phyloP scores from a whole-genome alignment of 2,329 filamentous ascomycete genomes.

The Blastomyces emzantsi region DNA sequence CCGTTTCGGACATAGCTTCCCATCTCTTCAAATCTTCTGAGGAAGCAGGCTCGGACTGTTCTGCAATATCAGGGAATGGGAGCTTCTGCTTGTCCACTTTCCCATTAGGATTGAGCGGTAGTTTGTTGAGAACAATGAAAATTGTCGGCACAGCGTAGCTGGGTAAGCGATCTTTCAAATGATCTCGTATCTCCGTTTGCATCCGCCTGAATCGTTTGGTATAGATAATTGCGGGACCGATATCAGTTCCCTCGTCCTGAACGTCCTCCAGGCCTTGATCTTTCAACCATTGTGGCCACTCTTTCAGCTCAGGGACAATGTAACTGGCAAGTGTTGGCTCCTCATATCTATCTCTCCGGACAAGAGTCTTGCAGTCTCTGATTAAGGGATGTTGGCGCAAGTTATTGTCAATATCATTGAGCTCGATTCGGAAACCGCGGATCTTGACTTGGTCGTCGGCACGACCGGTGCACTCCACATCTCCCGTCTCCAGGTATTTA shows the following conservation, averaged over 20 bases:
- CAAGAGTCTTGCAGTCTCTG: conserved; percentile 74
- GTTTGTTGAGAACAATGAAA: conserved; percentile 60
- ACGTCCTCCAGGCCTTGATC: conserved; percentile 46
- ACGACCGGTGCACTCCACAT: conserved; percentile 69
- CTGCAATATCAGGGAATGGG: conserved; percentile 68
- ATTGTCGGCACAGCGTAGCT: conserved; percentile 64
- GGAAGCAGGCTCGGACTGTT: conserved; percentile 44
- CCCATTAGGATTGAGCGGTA: conserved; percentile 72
- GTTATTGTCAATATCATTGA: conserved; percentile 84
- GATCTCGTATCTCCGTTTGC: conserved; percentile 24
- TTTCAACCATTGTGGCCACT: conserved; percentile 62
- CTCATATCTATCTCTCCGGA: conserved; percentile 74
- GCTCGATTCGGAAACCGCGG: conserved; percentile 88
- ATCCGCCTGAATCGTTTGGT: conserved; percentile 51
- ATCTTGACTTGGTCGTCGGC: conserved; percentile 92
- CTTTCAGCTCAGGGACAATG: conserved; percentile 69
- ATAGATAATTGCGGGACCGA: conserved; percentile 32
- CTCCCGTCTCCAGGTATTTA: conserved; percentile 58
- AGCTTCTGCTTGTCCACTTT: conserved; percentile 73
- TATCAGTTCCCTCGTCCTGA: conserved; percentile 41
- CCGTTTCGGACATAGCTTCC: conserved; percentile 43
- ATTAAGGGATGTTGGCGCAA: conserved; percentile 65
- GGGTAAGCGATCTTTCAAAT: conserved; percentile 8
- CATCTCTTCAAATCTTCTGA: conserved; percentile 19
- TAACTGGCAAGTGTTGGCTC: conserved; percentile 84